Evolutionary conservation across 257 asterid genomes (phyloP).

Genomic region (Misopates orontium): DNA sequence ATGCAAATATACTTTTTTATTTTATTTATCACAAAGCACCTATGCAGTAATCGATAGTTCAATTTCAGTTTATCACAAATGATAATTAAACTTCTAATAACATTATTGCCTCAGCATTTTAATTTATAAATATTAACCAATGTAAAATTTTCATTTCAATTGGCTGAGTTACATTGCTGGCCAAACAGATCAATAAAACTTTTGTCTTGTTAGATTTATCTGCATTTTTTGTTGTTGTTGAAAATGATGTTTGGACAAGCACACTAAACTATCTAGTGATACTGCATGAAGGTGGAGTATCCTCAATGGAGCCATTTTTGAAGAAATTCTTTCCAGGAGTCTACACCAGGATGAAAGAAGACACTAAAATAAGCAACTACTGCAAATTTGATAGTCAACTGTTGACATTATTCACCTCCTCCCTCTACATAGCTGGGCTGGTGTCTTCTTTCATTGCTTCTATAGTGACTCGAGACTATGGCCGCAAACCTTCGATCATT

Average conservation of each 20-base stretch:
- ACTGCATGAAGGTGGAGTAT: conserved; percentile 50
- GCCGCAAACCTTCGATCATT: conserved; percentile 50
- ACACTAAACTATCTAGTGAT: neutral
- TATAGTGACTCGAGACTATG: conserved; percentile 42
- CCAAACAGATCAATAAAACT: too few relatives aligned
- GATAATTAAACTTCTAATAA: too few relatives aligned
- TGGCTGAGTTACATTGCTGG: too few relatives aligned
- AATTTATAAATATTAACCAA: too few relatives aligned
- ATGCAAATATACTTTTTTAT: too few relatives aligned
- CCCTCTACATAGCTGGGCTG: conserved; percentile 56
- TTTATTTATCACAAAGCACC: too few relatives aligned
- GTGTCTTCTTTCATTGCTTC: conserved; percentile 54
- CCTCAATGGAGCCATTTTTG: conserved; percentile 53
- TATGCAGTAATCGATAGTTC: too few relatives aligned
- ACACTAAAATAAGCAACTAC: conserved; percentile 39
- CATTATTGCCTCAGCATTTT: too few relatives aligned
- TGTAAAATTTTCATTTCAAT: too few relatives aligned
- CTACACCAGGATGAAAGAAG: conserved; percentile 36
- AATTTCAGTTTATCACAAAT: too few relatives aligned
- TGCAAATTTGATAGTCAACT: conserved; percentile 52
- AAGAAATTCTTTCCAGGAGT: conserved; percentile 49
- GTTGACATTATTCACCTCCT: conserved; percentile 51
- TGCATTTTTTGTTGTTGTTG: neutral
- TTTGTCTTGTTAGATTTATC: neutral
- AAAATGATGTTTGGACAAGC: neutral